phyloP scores from a whole-genome alignment of 192 early-diverging fungal species.

The Dimargaris xerosporica region DNA sequence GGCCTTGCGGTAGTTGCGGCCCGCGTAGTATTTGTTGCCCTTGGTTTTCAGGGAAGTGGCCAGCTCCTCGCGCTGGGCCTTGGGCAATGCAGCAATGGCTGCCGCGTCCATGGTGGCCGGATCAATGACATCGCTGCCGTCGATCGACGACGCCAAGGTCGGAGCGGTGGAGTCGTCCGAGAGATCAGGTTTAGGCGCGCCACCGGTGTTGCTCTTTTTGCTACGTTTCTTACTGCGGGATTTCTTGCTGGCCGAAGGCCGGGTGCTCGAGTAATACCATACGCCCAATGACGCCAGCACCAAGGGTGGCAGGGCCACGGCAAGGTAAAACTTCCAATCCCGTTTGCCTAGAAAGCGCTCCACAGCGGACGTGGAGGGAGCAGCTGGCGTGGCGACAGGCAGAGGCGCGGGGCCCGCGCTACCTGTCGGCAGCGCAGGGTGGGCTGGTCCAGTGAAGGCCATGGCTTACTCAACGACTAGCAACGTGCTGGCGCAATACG shows the following conservation, averaged over 20 bases:
- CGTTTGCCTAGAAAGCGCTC: not conserved
- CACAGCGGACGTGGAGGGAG: no score
- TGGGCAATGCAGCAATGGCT: conserved; percentile 30
- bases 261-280: conserved; percentile 41
- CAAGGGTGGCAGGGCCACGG: conserved; percentile 38
- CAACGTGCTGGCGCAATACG: no score
- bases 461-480: no score
- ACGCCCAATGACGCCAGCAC: conserved; percentile 41
- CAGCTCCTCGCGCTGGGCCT: conserved; percentile 32
- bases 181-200: conserved; percentile 20
- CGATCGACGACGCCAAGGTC: conserved; percentile 25
- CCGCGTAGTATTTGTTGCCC: conserved; percentile 77
- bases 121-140: conserved; percentile 14
- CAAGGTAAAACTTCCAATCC: conserved; percentile 53
- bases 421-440: not conserved
- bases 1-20: conserved; percentile 72
- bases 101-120: conserved; percentile 15
- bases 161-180: conserved; percentile 21
- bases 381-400: no score
- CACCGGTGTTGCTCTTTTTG: conserved; percentile 20
- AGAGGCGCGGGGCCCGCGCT: no score
- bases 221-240: conserved; percentile 18
- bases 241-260: conserved; percentile 10
- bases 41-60: conserved; percentile 63
- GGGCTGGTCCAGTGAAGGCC: no score